A percentile compares a stretch with the other conserved stretches of the same genome.
Conservation (phyloP, 768 basidiomycete genomes). For the Rubroboletus satanas region DNA sequence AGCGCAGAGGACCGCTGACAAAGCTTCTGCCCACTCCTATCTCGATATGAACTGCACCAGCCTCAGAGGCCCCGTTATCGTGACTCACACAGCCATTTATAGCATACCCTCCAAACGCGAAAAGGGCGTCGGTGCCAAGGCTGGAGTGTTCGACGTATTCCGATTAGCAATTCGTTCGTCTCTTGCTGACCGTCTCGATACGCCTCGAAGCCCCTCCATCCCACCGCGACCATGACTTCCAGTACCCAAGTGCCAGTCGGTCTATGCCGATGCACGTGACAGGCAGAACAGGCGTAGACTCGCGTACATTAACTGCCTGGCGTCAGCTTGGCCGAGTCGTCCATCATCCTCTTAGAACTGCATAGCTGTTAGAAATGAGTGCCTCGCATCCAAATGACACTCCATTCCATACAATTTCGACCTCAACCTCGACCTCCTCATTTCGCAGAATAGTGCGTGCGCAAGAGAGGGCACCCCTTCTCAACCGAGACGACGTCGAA, state of each 20-base stretch:
- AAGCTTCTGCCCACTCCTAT: neutral
- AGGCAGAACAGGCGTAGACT: neutral
- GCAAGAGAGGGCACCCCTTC: constrained; percentile 24
- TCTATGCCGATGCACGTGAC: neutral
- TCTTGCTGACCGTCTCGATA: too few relatives aligned
- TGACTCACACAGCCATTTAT: neutral
- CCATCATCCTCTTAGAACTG: neutral
- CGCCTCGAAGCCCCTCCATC: too few relatives aligned
- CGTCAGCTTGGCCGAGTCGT: neutral
- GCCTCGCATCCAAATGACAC: constrained; percentile 1
- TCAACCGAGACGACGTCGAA: constrained; percentile 26
- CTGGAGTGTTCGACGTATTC: neutral
- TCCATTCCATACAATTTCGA: constrained; percentile 22
- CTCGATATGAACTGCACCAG: neutral
- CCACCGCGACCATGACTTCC: too few relatives aligned
- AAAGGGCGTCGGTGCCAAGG: too few relatives aligned
- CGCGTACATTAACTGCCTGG: neutral
- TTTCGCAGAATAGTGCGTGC: constrained; percentile 22
- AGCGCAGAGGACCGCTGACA: too few relatives aligned
- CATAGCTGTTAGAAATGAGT: constrained; percentile 10
- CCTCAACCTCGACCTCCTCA: constrained; percentile 27
- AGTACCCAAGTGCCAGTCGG: too few relatives aligned
- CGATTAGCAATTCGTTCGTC: neutral
- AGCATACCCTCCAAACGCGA: too few relatives aligned
- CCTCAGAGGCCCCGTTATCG: neutral